A percentile compares a stretch with the other conserved stretches of the same genome.
phyloP scores from a whole-genome alignment of 306 rosid genomes.

The Prunus mongolica region DNA sequence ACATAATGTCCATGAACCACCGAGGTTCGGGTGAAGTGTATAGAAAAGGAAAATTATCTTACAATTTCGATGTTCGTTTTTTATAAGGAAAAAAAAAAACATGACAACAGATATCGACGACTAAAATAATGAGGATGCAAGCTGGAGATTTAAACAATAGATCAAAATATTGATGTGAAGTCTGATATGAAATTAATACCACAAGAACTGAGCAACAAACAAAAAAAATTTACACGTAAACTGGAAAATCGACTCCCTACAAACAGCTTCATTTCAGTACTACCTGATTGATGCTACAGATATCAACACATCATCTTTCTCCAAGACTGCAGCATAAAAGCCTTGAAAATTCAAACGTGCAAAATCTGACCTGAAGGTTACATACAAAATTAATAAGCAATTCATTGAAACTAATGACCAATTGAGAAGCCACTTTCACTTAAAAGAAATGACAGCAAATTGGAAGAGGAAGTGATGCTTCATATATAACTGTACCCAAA shows the following conservation, averaged over 20 bases:
- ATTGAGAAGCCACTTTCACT: neutral
- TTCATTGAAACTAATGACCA: slow-evolving; percentile 12
- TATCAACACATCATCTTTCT: slow-evolving; percentile 79
- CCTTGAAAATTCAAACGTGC: slow-evolving; percentile 91
- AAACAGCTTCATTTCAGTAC: neutral
- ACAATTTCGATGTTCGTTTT: neutral
- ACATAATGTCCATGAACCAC: neutral
- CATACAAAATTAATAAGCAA: slow-evolving; percentile 18
- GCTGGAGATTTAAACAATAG: neutral
- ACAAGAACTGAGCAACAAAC: neutral
- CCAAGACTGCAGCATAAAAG: slow-evolving; percentile 81
- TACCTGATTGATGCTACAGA: slow-evolving; percentile 96
- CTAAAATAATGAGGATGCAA: neutral
- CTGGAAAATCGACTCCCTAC: neutral
- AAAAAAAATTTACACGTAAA: neutral
- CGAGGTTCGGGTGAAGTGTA: neutral
- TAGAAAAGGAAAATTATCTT: neutral
- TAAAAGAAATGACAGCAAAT: neutral
- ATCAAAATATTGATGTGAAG: neutral
- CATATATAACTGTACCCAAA: neutral
- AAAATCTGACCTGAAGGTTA: slow-evolving; percentile 77
- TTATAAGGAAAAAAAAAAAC: neutral
- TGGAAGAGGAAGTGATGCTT: neutral
- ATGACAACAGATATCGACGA: neutral
- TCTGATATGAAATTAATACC: neutral